phyloP scores from a whole-genome alignment of 2,329 filamentous ascomycete genomes.

The Dichotomopilus funicola region DNA sequence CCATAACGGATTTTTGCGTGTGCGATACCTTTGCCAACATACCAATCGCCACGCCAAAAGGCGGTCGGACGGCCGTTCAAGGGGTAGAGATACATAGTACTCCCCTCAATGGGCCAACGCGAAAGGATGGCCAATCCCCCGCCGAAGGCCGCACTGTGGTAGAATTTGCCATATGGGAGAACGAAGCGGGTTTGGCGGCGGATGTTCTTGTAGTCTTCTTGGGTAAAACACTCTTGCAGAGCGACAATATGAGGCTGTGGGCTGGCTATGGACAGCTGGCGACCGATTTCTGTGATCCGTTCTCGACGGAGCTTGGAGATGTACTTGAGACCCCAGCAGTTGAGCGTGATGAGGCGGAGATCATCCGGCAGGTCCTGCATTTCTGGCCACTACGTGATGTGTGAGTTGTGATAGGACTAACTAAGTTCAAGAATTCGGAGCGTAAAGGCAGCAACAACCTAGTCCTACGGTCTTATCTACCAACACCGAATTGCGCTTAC shows the following conservation, averaged over 20 bases:
- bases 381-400: background rate
- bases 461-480: too few species aligned
- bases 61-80: conserved; percentile 89
- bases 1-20: conserved; percentile 73
- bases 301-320: conserved; percentile 71
- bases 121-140: conserved; percentile 84
- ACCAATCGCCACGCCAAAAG: conserved; percentile 94
- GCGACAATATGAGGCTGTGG: conserved; percentile 78
- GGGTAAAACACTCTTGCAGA: conserved; percentile 93
- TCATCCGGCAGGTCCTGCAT: conserved; percentile 40
- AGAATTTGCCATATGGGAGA: conserved; percentile 89
- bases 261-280: conserved; percentile 60
- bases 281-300: conserved; percentile 78
- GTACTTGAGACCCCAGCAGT: conserved; percentile 95
- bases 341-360: conserved; percentile 79
- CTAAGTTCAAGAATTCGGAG: background rate
- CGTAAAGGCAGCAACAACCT: too few species aligned
- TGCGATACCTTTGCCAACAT: conserved; percentile 88
- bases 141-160: conserved; percentile 81
- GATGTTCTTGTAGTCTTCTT: conserved; percentile 74
- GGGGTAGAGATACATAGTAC: conserved; percentile 78
- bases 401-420: background rate
- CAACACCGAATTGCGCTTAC: too few species aligned
- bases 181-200: conserved; percentile 64
- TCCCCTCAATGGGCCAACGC: conserved; percentile 87